A percentile compares a stretch with the other conserved stretches of the same genome.
These are phyloP conservation scores for Pseudodiploospora longispora DNA, from an alignment of 2,329 filamentous ascomycete genomes.

Conservation along the genomic window DNA sequence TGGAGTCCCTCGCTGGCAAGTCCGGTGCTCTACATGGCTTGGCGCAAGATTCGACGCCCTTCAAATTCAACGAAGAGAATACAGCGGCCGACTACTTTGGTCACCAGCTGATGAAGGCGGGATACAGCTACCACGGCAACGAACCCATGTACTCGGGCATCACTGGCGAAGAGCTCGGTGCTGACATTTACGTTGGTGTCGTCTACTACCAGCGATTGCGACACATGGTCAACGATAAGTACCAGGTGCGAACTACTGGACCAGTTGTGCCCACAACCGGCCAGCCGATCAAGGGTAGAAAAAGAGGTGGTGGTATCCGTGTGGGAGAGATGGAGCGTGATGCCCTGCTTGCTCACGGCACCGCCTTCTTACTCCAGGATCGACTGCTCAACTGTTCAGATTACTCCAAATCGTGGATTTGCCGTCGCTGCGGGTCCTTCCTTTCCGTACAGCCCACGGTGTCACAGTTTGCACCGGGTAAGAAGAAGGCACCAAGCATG, in stretches of 20 bases:
- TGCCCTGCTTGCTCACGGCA: slow-evolving; percentile 87
- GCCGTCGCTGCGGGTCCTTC: slow-evolving; percentile 83
- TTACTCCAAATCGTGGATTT: slow-evolving; percentile 83
- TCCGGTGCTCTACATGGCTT: slow-evolving; percentile 87
- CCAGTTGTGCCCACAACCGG: slow-evolving; percentile 85
- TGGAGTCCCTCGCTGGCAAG: slow-evolving; percentile 94
- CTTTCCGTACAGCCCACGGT: slow-evolving; percentile 77
- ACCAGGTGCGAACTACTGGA: slow-evolving; percentile 92
- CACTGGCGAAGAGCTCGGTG: slow-evolving; percentile 85
- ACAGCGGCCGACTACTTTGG: slow-evolving; percentile 93
- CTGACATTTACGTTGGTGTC: slow-evolving; percentile 92
- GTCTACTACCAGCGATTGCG: slow-evolving; percentile 97
- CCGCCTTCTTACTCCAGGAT: slow-evolving; percentile 90
- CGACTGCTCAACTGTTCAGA: slow-evolving; percentile 96
- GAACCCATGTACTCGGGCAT: slow-evolving; percentile 98
- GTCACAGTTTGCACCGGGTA: slow-evolving; percentile 50
- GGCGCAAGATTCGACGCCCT: slow-evolving; percentile 93
- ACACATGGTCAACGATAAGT: slow-evolving; percentile 99
- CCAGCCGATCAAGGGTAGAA: slow-evolving; percentile 93
- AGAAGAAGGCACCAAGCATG: slow-evolving; percentile 57
- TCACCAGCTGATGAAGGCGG: slow-evolving; percentile 87
- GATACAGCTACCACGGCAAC: slow-evolving; percentile 97
- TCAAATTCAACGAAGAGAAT: slow-evolving; percentile 87
- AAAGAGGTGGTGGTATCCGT: slow-evolving; percentile 95
- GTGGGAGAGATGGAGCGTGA: slow-evolving; percentile 99